Evolutionary conservation across 768 basidiomycete genomes (phyloP).

Genomic region (Boletus rufocinnamomeus): DNA sequence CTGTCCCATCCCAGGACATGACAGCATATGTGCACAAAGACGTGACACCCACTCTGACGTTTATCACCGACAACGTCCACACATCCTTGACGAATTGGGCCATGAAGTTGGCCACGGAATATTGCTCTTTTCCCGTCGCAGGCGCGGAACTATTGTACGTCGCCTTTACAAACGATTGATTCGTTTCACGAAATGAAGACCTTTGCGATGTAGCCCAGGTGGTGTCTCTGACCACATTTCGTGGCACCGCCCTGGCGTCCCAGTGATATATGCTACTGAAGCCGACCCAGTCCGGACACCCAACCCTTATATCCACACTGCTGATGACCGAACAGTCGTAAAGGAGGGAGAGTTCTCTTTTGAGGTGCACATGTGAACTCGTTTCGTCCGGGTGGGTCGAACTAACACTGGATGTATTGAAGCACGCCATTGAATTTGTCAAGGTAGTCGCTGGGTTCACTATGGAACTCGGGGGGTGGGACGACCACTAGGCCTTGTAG

Average conservation of each 20-base stretch:
- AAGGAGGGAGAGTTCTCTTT: constrained; percentile 45
- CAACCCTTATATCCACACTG: constrained; percentile 47
- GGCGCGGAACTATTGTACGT: constrained; percentile 36
- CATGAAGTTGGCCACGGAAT: constrained; percentile 38
- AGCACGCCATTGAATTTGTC: constrained; percentile 58
- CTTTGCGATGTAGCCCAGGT: constrained; percentile 23
- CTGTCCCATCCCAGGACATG: constrained; percentile 31
- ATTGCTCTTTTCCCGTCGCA: constrained; percentile 12
- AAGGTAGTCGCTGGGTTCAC: constrained; percentile 61
- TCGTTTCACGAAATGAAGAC: neutral
- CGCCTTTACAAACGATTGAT: neutral
- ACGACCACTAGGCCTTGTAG: constrained; percentile 5
- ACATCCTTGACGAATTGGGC: constrained; percentile 45
- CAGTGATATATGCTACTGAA: constrained; percentile 46
- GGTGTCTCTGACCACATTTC: constrained; percentile 50
- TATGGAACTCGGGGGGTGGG: constrained; percentile 47
- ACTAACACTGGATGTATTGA: neutral
- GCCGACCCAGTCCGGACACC: constrained; percentile 41
- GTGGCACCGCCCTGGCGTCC: constrained; percentile 46
- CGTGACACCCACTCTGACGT: constrained; percentile 15
- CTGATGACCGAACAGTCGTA: constrained; percentile 26
- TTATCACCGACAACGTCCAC: constrained; percentile 42
- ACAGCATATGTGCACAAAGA: constrained; percentile 35
- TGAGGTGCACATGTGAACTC: constrained; percentile 23
- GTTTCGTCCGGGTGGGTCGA: too few species aligned